These are phyloP conservation scores for Eucalyptus leucophloia DNA, from an alignment of 345 rosid genomes.

Conservation along the genomic window DNA sequence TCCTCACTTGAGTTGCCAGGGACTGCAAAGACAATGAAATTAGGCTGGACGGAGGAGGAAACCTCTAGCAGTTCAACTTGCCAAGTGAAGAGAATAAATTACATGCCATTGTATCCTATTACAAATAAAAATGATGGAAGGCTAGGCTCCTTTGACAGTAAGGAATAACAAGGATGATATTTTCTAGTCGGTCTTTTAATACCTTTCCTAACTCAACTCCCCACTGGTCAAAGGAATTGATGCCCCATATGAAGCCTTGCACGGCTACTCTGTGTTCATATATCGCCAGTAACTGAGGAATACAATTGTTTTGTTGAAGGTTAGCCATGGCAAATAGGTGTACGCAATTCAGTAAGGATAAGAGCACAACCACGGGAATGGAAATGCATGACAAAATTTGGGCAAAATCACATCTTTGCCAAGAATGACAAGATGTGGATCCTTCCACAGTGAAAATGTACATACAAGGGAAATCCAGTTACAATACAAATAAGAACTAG, in stretches of 20 bases:
- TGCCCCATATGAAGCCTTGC: constrained; percentile 94
- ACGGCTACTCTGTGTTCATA: constrained; percentile 95
- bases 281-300: constrained; percentile 67
- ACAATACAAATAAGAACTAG: background rate
- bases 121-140: background rate
- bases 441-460: background rate
- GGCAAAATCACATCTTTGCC: background rate
- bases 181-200: background rate
- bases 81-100: background rate
- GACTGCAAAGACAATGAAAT: constrained; percentile 22
- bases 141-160: background rate
- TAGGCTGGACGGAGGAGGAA: background rate
- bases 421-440: background rate
- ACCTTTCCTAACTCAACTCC: constrained; percentile 99
- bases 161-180: background rate
- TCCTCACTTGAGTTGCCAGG: constrained; percentile 84
- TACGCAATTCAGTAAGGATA: background rate
- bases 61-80: background rate
- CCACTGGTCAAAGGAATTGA: constrained; percentile 99
- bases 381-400: background rate
- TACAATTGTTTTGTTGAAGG: background rate
- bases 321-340: background rate
- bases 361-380: background rate
- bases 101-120: background rate
- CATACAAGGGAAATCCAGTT: background rate